Evolutionary conservation across 805 yeast genomes (phyloP), one percentile per base, ranked within the genome.

Genomic region (Suhomyces tanzawaensis): DNA sequence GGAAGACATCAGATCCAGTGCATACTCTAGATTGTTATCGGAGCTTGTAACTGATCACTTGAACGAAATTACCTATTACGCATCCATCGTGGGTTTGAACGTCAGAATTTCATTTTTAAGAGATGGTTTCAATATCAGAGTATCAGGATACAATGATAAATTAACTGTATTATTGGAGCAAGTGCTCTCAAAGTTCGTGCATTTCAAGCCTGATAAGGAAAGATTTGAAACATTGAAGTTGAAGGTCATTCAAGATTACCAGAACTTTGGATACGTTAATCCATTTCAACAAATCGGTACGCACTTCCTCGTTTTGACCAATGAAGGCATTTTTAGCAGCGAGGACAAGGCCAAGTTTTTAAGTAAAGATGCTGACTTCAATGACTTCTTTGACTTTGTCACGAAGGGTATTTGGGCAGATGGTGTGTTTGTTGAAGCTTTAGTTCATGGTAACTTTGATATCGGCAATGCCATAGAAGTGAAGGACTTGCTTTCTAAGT

Each of bases 101-200:
- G 79, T 80, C 41, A 62, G 71, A 2, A 69, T 90, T 28, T 60
- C 71, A 21, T 66, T 76, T 41, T 76, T 82, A 39, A 74, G 82
- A 45, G 88, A 82, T 47, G 95, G 96, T 0, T 52, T 90, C 28
- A 74, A 76, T 27, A 54, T 91, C 30, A 77, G 76, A 33, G 68
- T 88, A 16, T 68, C 72, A 27, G 99, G 99, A 2, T 93, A 82
- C 59, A 86, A 85, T 48, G 91, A 93, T 58, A 91, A 91, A 53
- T 65, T 88, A 32, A 72, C 76, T 14, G 74, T 72, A 11, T 70
- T 91, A 30, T 62, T 87, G 18, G 76, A 74, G 33, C 73, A 79
- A 40, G 76, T 90, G 18, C 58, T 87, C 35, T 67, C 69, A 15
- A 75, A 75, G 8, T 48, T 91, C 29, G 57, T 67, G 17, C 52